Percentiles rank a stretch among this genome's conserved stretches.
Evolutionary conservation across 257 asterid genomes (phyloP).

Genomic region (Avicennia marina): DNA sequence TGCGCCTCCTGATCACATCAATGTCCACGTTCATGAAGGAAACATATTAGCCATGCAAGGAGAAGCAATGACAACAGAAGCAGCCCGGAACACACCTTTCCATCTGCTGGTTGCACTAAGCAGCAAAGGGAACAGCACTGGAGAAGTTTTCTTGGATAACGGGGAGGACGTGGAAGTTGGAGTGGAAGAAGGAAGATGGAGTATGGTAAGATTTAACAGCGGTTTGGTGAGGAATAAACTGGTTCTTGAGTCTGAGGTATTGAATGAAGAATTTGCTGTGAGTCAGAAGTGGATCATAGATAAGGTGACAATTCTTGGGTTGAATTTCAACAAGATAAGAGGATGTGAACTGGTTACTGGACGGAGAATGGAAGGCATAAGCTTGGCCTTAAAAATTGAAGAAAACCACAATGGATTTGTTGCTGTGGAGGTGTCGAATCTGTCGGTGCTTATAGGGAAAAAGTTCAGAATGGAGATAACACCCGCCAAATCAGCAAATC

Average conservation of each 20-base stretch:
- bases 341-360: slow-evolving; percentile 21
- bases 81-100: slow-evolving; percentile 42
- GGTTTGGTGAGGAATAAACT: slow-evolving; percentile 18
- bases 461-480: slow-evolving; percentile 28
- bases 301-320: slow-evolving; percentile 33
- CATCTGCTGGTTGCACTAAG: slow-evolving; percentile 37
- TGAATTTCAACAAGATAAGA: slow-evolving; percentile 13
- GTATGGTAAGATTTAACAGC: slow-evolving; percentile 25
- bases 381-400: neutral
- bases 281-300: slow-evolving; percentile 31
- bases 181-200: slow-evolving; percentile 40
- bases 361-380: slow-evolving; percentile 1
- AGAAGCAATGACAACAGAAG: slow-evolving; percentile 49
- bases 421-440: slow-evolving; percentile 25
- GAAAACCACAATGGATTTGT: slow-evolving; percentile 22
- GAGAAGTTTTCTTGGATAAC: slow-evolving; percentile 55
- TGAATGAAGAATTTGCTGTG: slow-evolving; percentile 35
- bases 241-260: slow-evolving; percentile 33
- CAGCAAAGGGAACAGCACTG: slow-evolving; percentile 21
- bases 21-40: slow-evolving; percentile 49
- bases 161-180: slow-evolving; percentile 53
- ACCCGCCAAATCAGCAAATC: neutral
- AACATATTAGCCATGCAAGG: slow-evolving; percentile 52
- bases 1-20: slow-evolving; percentile 49
- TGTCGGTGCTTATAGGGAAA: slow-evolving; percentile 29